A percentile compares a stretch with the other conserved stretches of the same genome.
Conservation (phyloP, 2,329 filamentous ascomycete species). For the Penicillium corylophilum region DNA sequence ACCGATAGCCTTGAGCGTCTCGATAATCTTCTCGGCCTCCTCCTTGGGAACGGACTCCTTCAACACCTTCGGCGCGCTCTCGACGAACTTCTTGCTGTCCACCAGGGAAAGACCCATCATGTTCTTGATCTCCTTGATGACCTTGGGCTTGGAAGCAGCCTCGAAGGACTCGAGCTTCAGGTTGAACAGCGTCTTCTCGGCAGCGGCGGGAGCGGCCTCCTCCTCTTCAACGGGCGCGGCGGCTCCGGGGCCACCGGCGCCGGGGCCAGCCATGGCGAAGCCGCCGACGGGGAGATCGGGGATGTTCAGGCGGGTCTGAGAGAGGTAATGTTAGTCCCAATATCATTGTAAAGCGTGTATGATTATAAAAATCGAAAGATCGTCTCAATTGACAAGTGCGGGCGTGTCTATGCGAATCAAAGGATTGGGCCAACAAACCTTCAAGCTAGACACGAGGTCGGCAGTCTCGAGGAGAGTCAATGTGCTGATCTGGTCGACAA, state of each 20-base stretch:
- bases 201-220: constrained; percentile 81
- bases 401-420: background rate
- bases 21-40: constrained; percentile 97
- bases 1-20: constrained; percentile 88
- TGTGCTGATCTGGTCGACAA: constrained; percentile 98
- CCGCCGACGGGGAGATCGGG: constrained; percentile 94
- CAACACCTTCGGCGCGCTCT: constrained; percentile 96
- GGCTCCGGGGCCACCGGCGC: constrained; percentile 59
- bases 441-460: constrained; percentile 89
- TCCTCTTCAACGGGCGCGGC: constrained; percentile 74
- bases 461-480: constrained; percentile 97
- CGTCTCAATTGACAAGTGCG: constrained; percentile 7
- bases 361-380: background rate
- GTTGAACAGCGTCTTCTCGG: constrained; percentile 96
- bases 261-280: constrained; percentile 71
- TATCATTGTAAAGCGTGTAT: background rate
- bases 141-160: constrained; percentile 86
- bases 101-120: constrained; percentile 93
- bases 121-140: constrained; percentile 99
- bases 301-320: constrained; percentile 88
- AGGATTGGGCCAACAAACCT: constrained; percentile 59
- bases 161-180: constrained; percentile 93
- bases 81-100: constrained; percentile 99
- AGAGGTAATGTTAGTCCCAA: background rate
- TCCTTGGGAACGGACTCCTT: constrained; percentile 99